phyloP scores from a whole-genome alignment of 495 filamentous ascomycete species.

The Arthonia radiata region DNA sequence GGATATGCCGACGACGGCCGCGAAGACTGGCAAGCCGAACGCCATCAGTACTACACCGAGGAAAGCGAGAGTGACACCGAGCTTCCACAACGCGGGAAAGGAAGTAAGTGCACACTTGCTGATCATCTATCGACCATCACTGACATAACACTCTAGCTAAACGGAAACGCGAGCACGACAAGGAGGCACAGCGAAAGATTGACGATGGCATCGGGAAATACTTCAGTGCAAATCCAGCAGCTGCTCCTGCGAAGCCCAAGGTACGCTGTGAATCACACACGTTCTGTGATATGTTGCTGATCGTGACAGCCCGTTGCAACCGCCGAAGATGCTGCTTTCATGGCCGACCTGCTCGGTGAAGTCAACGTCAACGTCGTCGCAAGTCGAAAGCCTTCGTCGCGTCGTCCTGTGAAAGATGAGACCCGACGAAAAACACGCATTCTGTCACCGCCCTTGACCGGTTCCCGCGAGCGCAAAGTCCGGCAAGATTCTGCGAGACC shows the following conservation, averaged over 20 bases:
- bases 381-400: slow-evolving; percentile 21
- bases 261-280: slow-evolving; percentile 15
- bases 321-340: slow-evolving; percentile 66
- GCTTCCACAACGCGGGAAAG: slow-evolving; percentile 37
- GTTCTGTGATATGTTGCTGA: slow-evolving; percentile 2
- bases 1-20: slow-evolving; percentile 85
- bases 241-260: slow-evolving; percentile 34
- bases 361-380: slow-evolving; percentile 61
- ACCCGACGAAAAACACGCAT: slow-evolving; percentile 54
- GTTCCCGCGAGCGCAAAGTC: slow-evolving; percentile 20
- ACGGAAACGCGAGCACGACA: slow-evolving; percentile 71
- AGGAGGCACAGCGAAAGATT: slow-evolving; percentile 59
- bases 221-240: slow-evolving; percentile 50
- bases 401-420: slow-evolving; percentile 42
- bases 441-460: slow-evolving; percentile 44
- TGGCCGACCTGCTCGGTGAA: slow-evolving; percentile 64
- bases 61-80: slow-evolving; percentile 61
- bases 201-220: slow-evolving; percentile 84
- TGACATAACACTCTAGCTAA: slow-evolving; percentile 29
- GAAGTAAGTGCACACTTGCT: slow-evolving; percentile 16
- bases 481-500: slow-evolving; percentile 20
- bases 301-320: slow-evolving; percentile 25
- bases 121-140: not conserved
- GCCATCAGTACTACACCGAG: slow-evolving; percentile 27
- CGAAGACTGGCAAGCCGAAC: slow-evolving; percentile 76